Conservation (phyloP, 306 rosid genomes). For the Hylodesmum podocarpum region DNA sequence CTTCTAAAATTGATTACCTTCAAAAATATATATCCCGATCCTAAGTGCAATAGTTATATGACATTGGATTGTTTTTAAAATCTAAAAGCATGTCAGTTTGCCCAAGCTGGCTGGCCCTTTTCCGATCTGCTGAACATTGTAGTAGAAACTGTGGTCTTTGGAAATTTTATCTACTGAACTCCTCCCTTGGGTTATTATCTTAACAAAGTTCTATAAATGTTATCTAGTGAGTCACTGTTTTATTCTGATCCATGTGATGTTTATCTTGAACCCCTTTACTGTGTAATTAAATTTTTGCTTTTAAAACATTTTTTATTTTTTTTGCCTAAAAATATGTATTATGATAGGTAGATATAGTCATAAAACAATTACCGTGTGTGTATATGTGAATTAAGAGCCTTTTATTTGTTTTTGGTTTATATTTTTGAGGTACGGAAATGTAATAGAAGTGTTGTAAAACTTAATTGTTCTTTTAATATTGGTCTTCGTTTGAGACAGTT, state of each 20-base stretch:
- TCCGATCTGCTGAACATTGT: neutral
- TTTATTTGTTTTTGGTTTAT: neutral
- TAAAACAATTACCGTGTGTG: neutral
- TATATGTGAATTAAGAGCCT: neutral
- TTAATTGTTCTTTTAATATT: neutral
- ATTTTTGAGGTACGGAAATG: neutral
- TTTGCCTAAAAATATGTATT: neutral
- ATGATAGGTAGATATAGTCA: neutral
- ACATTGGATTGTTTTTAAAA: constrained; percentile 6
- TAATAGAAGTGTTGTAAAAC: neutral
- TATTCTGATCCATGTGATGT: neutral
- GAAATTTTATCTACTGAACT: neutral
- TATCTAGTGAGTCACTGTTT: neutral
- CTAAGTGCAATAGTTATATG: neutral
- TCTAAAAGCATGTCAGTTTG: neutral
- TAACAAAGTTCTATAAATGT: neutral
- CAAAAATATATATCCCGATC: neutral
- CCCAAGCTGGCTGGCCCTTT: neutral
- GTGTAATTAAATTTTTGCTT: neutral
- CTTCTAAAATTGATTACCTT: neutral
- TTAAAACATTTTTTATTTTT: neutral
- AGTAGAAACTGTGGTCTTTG: neutral
- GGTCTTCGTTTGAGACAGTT: neutral
- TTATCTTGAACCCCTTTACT: neutral
- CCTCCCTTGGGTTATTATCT: neutral